phyloP scores from a whole-genome alignment of 345 rosid species.

The Microthlaspi erraticum region DNA sequence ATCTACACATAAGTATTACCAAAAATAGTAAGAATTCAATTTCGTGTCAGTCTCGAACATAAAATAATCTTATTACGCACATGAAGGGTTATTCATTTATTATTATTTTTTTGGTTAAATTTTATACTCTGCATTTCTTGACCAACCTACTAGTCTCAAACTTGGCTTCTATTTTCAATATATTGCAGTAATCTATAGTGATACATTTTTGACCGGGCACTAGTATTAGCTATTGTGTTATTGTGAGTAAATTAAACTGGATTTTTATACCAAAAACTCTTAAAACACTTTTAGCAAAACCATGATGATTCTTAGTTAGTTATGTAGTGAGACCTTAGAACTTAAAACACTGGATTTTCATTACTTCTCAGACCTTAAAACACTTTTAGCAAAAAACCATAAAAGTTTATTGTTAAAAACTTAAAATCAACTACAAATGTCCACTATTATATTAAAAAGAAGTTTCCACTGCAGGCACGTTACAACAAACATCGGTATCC shows the following conservation, averaged over 20 bases:
- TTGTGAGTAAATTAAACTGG: background rate
- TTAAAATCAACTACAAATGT: background rate
- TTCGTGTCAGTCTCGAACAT: background rate
- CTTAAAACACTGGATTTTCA: too few species aligned
- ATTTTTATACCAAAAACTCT: background rate
- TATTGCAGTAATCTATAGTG: background rate
- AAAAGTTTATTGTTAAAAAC: background rate
- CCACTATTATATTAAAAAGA: background rate
- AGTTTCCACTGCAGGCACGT: conserved; percentile 27
- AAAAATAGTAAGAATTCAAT: background rate
- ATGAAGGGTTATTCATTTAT: background rate
- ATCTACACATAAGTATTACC: background rate
- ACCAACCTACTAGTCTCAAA: background rate
- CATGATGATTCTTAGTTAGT: too few species aligned
- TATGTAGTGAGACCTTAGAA: too few species aligned
- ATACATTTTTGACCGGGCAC: background rate
- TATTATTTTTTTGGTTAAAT: background rate
- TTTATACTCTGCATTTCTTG: background rate
- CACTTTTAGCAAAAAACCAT: background rate
- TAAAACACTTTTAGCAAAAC: background rate
- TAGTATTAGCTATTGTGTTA: background rate
- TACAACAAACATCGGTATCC: conserved; percentile 18
- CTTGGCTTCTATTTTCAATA: background rate
- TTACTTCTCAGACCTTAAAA: background rate
- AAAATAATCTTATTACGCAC: background rate